A percentile compares a stretch with the other conserved stretches of the same genome.
phyloP scores from a whole-genome alignment of 495 filamentous ascomycete genomes.

The Penicillium pancosmium region DNA sequence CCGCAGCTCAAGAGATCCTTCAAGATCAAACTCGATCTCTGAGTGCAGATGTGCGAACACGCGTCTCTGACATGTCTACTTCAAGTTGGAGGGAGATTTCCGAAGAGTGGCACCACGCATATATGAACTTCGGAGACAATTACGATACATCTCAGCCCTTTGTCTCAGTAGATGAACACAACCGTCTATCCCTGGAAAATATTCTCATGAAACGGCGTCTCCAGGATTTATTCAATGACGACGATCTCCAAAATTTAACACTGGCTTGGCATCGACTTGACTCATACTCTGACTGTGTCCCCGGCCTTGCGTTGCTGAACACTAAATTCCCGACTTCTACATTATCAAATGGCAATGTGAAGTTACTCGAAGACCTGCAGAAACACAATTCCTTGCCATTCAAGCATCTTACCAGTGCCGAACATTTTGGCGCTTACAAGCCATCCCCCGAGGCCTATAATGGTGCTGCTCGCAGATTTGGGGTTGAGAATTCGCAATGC shows the following conservation, averaged over 20 bases:
- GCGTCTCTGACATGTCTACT: conserved; percentile 16
- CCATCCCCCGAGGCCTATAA: conserved; percentile 63
- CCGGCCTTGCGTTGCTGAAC: conserved; percentile 42
- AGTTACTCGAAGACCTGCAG: conserved; percentile 61
- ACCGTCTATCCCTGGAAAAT: conserved; percentile 18
- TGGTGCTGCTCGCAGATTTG: conserved; percentile 59
- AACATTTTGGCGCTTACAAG: conserved; percentile 70
- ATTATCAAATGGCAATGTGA: conserved; percentile 71
- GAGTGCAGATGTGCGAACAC: conserved; percentile 11
- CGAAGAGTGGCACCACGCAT: conserved; percentile 22
- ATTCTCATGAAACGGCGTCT: conserved; percentile 15
- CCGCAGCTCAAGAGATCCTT: conserved; percentile 14
- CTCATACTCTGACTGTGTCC: conserved; percentile 20
- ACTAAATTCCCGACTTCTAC: conserved; percentile 55
- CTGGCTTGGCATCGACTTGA: conserved; percentile 27
- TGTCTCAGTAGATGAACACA: conserved; percentile 26
- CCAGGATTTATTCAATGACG: conserved; percentile 18
- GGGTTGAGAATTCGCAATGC: conserved; percentile 55
- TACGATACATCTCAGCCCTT: conserved; percentile 24
- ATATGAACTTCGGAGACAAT: conserved; percentile 25
- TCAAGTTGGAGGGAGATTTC: conserved; percentile 18
- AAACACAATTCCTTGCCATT: conserved; percentile 57
- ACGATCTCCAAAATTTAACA: conserved; percentile 19
- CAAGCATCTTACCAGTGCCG: conserved; percentile 58
- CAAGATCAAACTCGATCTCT: conserved; percentile 13